phyloP scores from a whole-genome alignment of 805 yeast genomes.

The Priceomyces fermenticarens region DNA sequence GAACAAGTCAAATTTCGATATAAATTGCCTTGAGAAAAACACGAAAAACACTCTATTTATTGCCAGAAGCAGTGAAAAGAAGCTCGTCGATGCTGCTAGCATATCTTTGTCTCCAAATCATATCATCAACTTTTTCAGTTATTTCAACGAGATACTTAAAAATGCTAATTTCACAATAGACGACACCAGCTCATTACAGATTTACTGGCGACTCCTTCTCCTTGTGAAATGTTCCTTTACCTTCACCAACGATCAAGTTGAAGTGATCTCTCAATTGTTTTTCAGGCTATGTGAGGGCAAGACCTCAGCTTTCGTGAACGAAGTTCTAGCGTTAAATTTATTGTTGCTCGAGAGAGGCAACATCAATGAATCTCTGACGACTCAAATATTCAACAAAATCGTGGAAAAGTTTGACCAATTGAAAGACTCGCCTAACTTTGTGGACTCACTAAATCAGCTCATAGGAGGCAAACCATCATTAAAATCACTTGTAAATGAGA shows the following conservation, averaged over 20 bases:
- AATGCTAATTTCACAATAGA: no score
- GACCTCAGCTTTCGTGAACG: slow-evolving; percentile 36
- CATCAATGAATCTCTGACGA: no score
- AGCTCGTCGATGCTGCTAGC: no score
- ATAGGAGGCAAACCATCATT: slow-evolving; percentile 11
- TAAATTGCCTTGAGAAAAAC: no score
- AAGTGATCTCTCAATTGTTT: slow-evolving; percentile 5
- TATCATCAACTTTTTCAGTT: no score
- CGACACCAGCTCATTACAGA: slow-evolving; percentile 14
- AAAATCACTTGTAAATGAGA: background rate
- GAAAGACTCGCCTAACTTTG: slow-evolving; percentile 33
- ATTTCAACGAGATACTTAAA: no score
- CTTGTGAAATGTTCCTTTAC: slow-evolving; percentile 27
- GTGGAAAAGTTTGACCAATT: slow-evolving; percentile 7
- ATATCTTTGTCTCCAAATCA: no score
- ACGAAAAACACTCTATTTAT: no score
- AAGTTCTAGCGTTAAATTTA: slow-evolving; percentile 22
- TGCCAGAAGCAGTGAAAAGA: no score
- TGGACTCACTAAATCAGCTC: slow-evolving; percentile 31
- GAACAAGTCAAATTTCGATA: slow-evolving; percentile 16
- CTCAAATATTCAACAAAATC: no score
- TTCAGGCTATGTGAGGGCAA: slow-evolving; percentile 37
- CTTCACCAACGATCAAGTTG: no score
- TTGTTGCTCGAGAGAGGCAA: no score
- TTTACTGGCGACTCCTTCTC: slow-evolving; percentile 52